Conservation (phyloP, 495 filamentous ascomycete species). For the Hamigera avellanea region DNA sequence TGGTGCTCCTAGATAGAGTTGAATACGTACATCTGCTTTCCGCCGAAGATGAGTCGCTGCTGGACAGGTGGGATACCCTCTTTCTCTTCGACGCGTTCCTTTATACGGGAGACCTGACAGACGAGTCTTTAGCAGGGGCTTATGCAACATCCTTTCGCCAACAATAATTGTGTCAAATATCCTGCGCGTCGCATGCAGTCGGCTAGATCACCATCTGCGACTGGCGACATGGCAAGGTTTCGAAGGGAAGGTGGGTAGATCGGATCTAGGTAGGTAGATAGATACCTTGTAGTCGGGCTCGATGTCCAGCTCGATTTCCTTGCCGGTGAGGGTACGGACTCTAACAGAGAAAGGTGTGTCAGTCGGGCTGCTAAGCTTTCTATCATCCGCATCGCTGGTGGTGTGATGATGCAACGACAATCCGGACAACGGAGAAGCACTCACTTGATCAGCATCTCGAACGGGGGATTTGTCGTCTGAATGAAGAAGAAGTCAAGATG, state of each 20-base stretch:
- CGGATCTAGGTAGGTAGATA: background rate
- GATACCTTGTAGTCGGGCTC: slow-evolving; percentile 82
- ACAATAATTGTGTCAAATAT: too few relatives aligned
- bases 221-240: background rate
- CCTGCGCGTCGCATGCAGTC: too few relatives aligned
- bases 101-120: slow-evolving; percentile 75
- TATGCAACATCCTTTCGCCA: too few relatives aligned
- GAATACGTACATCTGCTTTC: slow-evolving; percentile 81
- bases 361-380: background rate
- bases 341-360: slow-evolving; percentile 28
- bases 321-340: slow-evolving; percentile 94
- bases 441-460: slow-evolving; percentile 41
- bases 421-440: slow-evolving; percentile 3
- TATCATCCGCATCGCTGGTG: background rate
- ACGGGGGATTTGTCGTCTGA: too few relatives aligned
- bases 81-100: slow-evolving; percentile 97
- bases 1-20: too few relatives aligned
- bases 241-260: background rate
- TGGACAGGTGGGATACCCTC: slow-evolving; percentile 97
- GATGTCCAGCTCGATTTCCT: slow-evolving; percentile 97
- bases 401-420: slow-evolving; percentile 14
- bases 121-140: background rate
- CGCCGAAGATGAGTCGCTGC: slow-evolving; percentile 89
- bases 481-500: too few relatives aligned
- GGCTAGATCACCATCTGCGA: background rate